These are phyloP conservation scores for Solanum chiquidenum DNA, from an alignment of 257 asterid genomes.

Conservation along the genomic window DNA sequence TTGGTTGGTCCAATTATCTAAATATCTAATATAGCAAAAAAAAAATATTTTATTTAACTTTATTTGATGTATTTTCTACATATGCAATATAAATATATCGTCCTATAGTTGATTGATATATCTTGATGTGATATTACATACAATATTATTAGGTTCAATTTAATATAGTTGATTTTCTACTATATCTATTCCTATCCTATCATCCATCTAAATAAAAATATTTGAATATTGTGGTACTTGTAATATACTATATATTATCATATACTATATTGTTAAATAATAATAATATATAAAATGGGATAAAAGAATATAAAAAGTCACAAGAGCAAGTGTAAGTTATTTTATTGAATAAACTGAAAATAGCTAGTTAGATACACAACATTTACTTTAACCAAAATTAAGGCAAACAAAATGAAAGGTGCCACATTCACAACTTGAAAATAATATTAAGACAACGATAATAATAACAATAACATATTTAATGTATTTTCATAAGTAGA, in stretches of 20 bases:
- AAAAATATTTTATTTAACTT: neutral
- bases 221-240: neutral
- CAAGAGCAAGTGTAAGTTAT: neutral
- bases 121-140: neutral
- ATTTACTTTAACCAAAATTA: neutral
- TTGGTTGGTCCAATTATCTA: neutral
- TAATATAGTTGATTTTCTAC: neutral
- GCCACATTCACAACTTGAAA: neutral
- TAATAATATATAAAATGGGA: neutral
- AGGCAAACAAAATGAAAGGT: neutral
- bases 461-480: no score
- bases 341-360: neutral
- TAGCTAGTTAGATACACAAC: neutral
- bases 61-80: neutral
- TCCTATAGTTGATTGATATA: neutral
- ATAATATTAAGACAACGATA: neutral
- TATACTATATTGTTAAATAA: neutral
- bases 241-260: neutral
- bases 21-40: no score
- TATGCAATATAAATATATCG: neutral
- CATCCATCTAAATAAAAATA: neutral
- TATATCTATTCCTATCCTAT: neutral
- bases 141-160: neutral
- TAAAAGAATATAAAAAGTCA: neutral
- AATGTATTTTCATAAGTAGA: no score